These are phyloP conservation scores for Cetraspora pellucida DNA, from an alignment of 192 early-diverging fungal species.

Conservation along the genomic window DNA sequence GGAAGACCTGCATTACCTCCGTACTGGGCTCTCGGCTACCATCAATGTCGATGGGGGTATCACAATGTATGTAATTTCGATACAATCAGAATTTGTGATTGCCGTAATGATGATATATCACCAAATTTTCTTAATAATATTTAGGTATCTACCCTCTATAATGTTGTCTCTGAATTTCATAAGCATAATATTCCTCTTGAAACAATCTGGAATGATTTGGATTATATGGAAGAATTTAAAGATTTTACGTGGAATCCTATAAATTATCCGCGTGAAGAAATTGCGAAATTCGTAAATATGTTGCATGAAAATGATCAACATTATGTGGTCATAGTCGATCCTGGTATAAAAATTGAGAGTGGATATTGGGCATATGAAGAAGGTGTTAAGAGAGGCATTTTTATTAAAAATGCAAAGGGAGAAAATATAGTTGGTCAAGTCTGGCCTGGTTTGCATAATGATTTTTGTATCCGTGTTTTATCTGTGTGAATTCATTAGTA, in stretches of 20 bases:
- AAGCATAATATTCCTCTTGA: slow-evolving; percentile 64
- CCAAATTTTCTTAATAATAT: not conserved
- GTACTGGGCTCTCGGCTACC: slow-evolving; percentile 64
- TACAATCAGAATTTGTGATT: not conserved
- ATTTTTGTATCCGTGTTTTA: not conserved
- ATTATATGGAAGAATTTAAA: slow-evolving; percentile 68
- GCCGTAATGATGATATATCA: not conserved
- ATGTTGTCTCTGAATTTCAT: slow-evolving; percentile 57
- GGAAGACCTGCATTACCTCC: slow-evolving; percentile 65
- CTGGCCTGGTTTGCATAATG: slow-evolving; percentile 50
- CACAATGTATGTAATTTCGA: slow-evolving; percentile 47
- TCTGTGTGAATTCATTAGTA: not conserved
- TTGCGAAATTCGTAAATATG: slow-evolving; percentile 49
- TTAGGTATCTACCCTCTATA: slow-evolving; percentile 9
- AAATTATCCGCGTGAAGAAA: slow-evolving; percentile 55
- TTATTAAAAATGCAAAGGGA: slow-evolving; percentile 60
- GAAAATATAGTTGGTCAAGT: slow-evolving; percentile 55
- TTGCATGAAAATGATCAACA: slow-evolving; percentile 53
- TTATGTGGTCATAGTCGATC: slow-evolving; percentile 66
- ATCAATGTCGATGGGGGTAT: slow-evolving; percentile 71
- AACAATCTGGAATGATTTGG: slow-evolving; percentile 68
- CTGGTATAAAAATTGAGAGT: slow-evolving; percentile 55
- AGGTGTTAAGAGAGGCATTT: slow-evolving; percentile 55
- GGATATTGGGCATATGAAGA: slow-evolving; percentile 56
- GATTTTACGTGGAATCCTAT: slow-evolving; percentile 65